phyloP scores from a whole-genome alignment of 192 early-diverging fungal genomes.

The Backusella parvicylindrica region DNA sequence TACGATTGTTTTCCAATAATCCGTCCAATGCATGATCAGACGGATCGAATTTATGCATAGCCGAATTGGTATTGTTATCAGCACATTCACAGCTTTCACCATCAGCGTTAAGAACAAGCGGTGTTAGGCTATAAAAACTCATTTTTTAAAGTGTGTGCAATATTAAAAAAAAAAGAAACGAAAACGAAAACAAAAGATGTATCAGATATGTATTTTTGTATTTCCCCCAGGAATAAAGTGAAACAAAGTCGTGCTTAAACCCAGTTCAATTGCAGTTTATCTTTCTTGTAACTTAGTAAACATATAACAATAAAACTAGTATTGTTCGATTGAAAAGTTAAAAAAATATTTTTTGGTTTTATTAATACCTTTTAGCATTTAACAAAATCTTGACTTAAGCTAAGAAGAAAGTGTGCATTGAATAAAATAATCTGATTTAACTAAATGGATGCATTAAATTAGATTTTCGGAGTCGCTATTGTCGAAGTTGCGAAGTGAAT shows the following conservation, averaged over 20 bases:
- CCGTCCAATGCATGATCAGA: conserved; percentile 18
- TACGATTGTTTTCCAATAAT: conserved; percentile 54
- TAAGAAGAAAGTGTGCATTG: too few species aligned
- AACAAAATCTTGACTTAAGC: too few species aligned
- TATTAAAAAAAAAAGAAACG: neutral
- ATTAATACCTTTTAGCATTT: too few species aligned
- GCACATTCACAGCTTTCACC: neutral
- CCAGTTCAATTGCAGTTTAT: neutral
- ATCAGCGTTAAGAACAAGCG: neutral
- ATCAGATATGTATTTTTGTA: neutral
- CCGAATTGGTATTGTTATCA: neutral
- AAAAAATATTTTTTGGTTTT: too few species aligned
- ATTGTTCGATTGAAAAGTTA: too few species aligned
- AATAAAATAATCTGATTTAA: too few species aligned
- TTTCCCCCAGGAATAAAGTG: neutral
- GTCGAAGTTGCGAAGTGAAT: too few species aligned
- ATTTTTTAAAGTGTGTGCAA: neutral
- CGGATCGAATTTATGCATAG: conserved; percentile 25
- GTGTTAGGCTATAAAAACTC: neutral
- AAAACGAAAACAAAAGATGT: neutral
- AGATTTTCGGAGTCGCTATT: too few species aligned
- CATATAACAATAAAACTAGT: too few species aligned
- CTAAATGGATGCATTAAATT: too few species aligned
- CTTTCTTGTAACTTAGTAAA: too few species aligned
- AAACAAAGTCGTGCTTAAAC: neutral